phyloP scores from a whole-genome alignment of 805 yeast species.

The Nakazawaea holstii region DNA sequence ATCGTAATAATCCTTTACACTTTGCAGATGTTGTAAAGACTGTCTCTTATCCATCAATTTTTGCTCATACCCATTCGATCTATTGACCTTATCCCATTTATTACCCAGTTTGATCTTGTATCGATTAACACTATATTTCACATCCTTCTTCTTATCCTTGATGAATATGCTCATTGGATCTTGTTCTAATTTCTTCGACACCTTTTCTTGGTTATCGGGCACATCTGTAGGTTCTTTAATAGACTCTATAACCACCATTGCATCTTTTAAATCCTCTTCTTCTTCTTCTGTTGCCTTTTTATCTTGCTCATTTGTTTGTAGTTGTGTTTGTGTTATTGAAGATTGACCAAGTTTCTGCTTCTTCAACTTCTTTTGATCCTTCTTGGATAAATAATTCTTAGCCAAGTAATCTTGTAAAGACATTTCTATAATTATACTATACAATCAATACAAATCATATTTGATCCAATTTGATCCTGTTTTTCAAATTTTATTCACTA shows the following conservation, averaged over 20 bases:
- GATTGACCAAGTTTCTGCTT: conserved; percentile 15
- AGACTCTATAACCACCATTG: background rate
- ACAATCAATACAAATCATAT: too few species aligned
- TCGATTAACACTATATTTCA: conserved; percentile 56
- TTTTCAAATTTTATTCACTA: background rate
- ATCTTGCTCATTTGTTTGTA: too few species aligned
- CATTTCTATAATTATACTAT: background rate
- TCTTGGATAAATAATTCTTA: conserved; percentile 34
- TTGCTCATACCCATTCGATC: conserved; percentile 83
- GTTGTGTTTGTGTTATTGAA: conserved; percentile 12
- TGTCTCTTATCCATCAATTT: conserved; percentile 16
- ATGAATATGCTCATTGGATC: conserved; percentile 11
- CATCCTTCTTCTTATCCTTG: conserved; percentile 33
- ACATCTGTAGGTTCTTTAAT: too few species aligned
- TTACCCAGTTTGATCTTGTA: conserved; percentile 74
- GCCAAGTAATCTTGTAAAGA: conserved; percentile 38
- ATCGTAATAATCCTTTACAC: conserved; percentile 4
- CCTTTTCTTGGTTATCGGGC: too few species aligned
- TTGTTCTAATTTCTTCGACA: too few species aligned
- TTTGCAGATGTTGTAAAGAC: background rate
- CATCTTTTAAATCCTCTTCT: background rate
- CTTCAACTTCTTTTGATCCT: conserved; percentile 21
- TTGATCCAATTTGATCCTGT: too few species aligned
- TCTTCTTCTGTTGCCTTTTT: background rate
- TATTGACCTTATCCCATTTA: conserved; percentile 89